Conservation (phyloP, 1,284 basidiomycete species). For the Heterobasidion irregulare region DNA sequence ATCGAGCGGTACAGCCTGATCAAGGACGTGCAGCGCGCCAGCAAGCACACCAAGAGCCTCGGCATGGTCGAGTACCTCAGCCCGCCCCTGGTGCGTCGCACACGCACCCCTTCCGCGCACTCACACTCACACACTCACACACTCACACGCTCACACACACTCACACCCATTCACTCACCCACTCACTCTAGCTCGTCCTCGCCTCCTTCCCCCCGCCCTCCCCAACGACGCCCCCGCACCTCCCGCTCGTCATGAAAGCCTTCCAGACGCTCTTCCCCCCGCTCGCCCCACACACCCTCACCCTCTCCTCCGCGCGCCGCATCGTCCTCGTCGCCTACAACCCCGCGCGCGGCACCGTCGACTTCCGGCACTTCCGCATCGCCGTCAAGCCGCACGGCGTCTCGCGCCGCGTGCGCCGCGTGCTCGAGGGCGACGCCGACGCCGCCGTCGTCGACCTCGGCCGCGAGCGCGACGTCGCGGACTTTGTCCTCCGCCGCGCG, state of each 20-base stretch:
- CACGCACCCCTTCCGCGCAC: background rate
- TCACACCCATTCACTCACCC: background rate
- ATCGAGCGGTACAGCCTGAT: constrained; percentile 89
- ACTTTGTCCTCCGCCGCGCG: constrained; percentile 78
- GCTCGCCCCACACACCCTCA: constrained; percentile 73
- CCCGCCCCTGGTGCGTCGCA: constrained; percentile 66
- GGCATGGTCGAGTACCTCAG: constrained; percentile 77
- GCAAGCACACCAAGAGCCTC: constrained; percentile 63
- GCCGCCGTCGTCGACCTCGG: constrained; percentile 68
- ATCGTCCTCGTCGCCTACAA: constrained; percentile 94
- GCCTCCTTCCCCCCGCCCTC: constrained; percentile 69
- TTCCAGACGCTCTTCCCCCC: constrained; percentile 88
- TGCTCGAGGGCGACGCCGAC: constrained; percentile 65
- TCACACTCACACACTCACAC: background rate
- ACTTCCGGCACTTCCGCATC: constrained; percentile 93
- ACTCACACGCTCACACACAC: background rate
- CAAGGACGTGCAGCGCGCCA: constrained; percentile 72
- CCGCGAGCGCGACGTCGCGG: constrained; percentile 89
- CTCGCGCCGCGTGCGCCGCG: constrained; percentile 83
- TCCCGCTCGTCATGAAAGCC: constrained; percentile 72
- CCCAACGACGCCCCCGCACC: constrained; percentile 62
- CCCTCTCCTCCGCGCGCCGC: constrained; percentile 79
- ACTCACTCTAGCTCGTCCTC: constrained; percentile 50
- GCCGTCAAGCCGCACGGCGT: constrained; percentile 93
- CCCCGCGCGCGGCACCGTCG: constrained; percentile 78